Percentiles rank a stretch among this genome's conserved stretches.
phyloP scores from a whole-genome alignment of 352 stramenopile species.

The Blastocystis hominis region DNA sequence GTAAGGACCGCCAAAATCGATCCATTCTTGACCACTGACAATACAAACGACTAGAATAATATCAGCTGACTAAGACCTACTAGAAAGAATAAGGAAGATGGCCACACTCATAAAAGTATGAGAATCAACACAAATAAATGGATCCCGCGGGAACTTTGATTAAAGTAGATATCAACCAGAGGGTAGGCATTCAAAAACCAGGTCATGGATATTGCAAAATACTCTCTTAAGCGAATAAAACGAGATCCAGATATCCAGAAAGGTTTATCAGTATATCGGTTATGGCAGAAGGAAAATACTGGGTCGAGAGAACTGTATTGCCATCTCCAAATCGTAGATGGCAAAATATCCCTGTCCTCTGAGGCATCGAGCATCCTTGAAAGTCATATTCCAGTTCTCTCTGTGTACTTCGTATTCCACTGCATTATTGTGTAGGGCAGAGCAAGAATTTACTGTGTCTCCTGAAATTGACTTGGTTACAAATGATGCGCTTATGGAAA shows the following conservation, averaged over 20 bases:
- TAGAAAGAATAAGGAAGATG: not conserved
- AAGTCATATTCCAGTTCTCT: not conserved
- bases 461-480: not conserved
- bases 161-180: not conserved
- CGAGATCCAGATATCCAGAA: not conserved
- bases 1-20: not conserved
- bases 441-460: not conserved
- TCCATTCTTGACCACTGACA: not conserved
- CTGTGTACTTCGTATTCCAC: not conserved
- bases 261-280: not conserved
- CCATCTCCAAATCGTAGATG: not conserved
- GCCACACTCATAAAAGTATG: not conserved
- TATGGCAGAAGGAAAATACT: conserved; percentile 19
- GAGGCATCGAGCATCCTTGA: not conserved
- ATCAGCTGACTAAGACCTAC: not conserved
- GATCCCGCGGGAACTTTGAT: not conserved
- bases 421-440: not conserved
- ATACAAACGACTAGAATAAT: not conserved
- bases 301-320: not conserved
- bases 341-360: not conserved
- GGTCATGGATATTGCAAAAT: not conserved
- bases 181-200: not conserved
- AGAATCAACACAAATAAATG: not conserved
- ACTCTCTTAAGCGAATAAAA: not conserved
- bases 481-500: conserved; percentile 28